Evolutionary conservation across 1,139 yeast genomes (phyloP), one percentile per base, ranked within the genome.

Genomic region (Sugiyamaella grinbergsii): DNA sequence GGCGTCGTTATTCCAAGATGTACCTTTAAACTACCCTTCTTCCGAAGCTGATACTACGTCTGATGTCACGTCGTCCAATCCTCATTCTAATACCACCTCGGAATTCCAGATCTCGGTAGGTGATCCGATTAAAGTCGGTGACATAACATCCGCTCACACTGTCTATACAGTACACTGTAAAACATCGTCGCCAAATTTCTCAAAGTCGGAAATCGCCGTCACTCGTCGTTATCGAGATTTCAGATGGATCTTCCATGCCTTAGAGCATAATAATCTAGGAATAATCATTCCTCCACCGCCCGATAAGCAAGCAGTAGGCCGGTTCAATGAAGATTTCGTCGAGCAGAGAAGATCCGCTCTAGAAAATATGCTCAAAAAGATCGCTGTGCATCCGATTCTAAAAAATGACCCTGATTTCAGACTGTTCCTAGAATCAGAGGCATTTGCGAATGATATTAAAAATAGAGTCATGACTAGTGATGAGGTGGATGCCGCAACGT

Each of bases 241-340:
- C 69, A 73, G 85, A 57, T 74, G 98, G 98, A 76, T 93, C 23
- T 91, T 89, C 68, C 89, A 89, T 60, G 96, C 93, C 61, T 73
- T 93, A 29, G 89, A 87, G 63, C 80, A 80, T 58, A 88, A 85
- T 61, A 90, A 93, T 64, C 95, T 96, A 26, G 98, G 98, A 0
- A 75, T 79, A 52, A 85, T 94, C 37, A 83, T 94, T 23, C 98
- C 98, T 0, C 96, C 98, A 0, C 98, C 98, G 8, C 98, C 99
- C 1, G 88, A 89, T 33, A 94, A 94, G 64, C 98, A 93, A 68
- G 87, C 89, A 0, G 85, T 91, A 53, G 97, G 96, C 2, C 75
- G 95, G 57, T 85, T 85, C 69, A 88, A 89, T 62, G 91, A 87
- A 59, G 90, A 83, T 62, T 90, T 93, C 63, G 83, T 93, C 49